Percentiles rank a stretch among this genome's conserved stretches.
These are phyloP conservation scores for Termitomyces heimii DNA, from an alignment of 768 basidiomycete species.

Conservation along the genomic window DNA sequence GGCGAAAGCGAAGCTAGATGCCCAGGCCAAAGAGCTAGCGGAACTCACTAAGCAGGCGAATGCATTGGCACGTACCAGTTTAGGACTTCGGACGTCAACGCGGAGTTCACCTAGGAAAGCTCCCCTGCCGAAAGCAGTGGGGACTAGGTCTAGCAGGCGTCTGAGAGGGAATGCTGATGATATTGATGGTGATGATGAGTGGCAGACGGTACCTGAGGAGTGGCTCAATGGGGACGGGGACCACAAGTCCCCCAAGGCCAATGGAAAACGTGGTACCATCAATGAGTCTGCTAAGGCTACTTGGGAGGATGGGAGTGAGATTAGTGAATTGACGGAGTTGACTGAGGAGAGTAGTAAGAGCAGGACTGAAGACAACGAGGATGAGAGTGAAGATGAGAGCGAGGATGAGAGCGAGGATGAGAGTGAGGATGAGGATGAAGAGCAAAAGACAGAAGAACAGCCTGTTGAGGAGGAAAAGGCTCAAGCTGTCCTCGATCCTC, in stretches of 20 bases:
- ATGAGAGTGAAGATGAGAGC: conserved; percentile 7
- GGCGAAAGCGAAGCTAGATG: conserved; percentile 64
- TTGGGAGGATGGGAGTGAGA: conserved; percentile 56
- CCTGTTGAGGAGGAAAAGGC: conserved; percentile 10
- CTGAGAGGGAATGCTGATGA: conserved; percentile 52
- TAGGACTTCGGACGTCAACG: conserved; percentile 9
- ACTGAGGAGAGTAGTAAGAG: conserved; percentile 37
- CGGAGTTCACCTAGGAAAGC: conserved; percentile 8
- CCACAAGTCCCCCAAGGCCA: conserved; percentile 3
- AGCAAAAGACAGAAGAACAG: conserved; percentile 7
- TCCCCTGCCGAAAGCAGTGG: conserved; percentile 27
- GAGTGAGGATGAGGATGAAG: conserved; percentile 1
- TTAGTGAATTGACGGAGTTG: conserved; percentile 74
- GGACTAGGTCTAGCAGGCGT: conserved; percentile 63
- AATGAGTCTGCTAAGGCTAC: conserved; percentile 37
- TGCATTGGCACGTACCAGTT: conserved; percentile 10
- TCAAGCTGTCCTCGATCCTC: neutral
- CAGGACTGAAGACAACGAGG: conserved; percentile 11
- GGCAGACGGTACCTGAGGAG: conserved; percentile 77
- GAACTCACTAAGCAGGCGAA: conserved; percentile 51
- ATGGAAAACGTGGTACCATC: conserved; percentile 10
- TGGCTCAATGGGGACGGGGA: conserved; percentile 41
- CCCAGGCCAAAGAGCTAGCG: conserved; percentile 63
- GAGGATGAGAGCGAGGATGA: conserved; percentile 4
- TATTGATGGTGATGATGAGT: conserved; percentile 56